phyloP scores from a whole-genome alignment of 139 green algal species.

The Tetradesmus obliquus region DNA sequence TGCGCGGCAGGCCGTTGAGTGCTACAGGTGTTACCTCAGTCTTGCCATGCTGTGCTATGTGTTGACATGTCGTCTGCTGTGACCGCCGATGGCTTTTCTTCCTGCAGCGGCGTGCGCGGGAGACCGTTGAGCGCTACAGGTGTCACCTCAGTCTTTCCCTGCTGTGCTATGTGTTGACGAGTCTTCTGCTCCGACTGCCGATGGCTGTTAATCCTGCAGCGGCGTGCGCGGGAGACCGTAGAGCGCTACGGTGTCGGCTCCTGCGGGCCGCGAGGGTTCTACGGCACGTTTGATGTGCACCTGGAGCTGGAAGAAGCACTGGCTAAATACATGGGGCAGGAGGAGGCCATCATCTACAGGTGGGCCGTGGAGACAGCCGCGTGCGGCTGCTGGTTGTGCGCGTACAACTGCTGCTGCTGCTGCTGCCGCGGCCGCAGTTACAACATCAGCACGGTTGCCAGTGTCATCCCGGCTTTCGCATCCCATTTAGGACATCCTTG shows the following conservation, averaged over 20 bases:
- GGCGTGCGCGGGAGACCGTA: conserved; percentile 64
- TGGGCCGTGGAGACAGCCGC: background rate
- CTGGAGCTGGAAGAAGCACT: conserved; percentile 86
- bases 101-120: conserved; percentile 14
- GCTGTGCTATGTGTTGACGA: background rate
- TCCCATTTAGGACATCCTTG: conserved; percentile 89
- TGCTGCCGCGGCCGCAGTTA: conserved; percentile 63
- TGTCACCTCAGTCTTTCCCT: background rate
- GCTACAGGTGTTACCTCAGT: no score
- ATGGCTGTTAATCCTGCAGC: conserved; percentile 34
- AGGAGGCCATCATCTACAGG: conserved; percentile 91
- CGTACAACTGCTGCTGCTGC: background rate
- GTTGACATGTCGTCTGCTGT: background rate
- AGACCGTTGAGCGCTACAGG: conserved; percentile 76
- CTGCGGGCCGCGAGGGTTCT: conserved; percentile 98
- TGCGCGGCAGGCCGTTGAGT: no score
- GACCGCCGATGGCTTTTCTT: background rate
- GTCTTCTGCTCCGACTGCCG: background rate
- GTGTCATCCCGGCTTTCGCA: conserved; percentile 95
- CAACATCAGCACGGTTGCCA: conserved; percentile 38
- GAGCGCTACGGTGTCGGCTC: conserved; percentile 96
- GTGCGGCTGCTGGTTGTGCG: background rate
- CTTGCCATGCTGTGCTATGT: no score
- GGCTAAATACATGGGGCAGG: conserved; percentile 65
- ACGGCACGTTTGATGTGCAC: conserved; percentile 98